These are phyloP conservation scores for Ettlia oleoabundans DNA, from an alignment of 139 green algal species.

Conservation along the genomic window DNA sequence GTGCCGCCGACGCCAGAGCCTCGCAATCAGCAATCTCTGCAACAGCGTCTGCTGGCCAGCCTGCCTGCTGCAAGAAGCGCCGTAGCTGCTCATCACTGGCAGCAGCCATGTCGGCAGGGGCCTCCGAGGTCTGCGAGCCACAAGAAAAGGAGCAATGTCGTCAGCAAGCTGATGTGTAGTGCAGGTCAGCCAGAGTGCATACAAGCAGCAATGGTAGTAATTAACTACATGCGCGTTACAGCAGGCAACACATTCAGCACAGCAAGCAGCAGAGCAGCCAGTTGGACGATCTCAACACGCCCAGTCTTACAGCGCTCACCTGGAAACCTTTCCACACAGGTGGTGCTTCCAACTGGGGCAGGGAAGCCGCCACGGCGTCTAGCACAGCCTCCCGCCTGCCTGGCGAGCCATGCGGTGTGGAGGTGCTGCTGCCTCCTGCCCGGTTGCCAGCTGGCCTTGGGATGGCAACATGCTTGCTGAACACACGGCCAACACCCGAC, in stretches of 20 bases:
- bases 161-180: background rate
- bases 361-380: background rate
- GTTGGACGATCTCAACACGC: too few species aligned
- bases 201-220: too few species aligned
- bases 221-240: too few species aligned
- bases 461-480: constrained; percentile 31
- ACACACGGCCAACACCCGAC: background rate
- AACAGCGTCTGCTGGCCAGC: background rate
- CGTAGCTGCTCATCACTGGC: constrained; percentile 26
- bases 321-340: constrained; percentile 28
- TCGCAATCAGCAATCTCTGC: background rate
- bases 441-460: background rate
- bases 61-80: constrained; percentile 41
- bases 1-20: constrained; percentile 16
- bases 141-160: background rate
- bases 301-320: background rate
- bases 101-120: constrained; percentile 5
- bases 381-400: background rate
- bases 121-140: constrained; percentile 6
- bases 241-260: too few species aligned
- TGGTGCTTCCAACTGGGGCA: constrained; percentile 15
- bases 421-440: background rate
- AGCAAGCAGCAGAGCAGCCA: background rate
- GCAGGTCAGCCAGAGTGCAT: too few species aligned
- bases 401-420: constrained; percentile 26